Evolutionary conservation across 2,329 filamentous ascomycete species (phyloP).

Genomic region (Chaetoscypha palmicola): DNA sequence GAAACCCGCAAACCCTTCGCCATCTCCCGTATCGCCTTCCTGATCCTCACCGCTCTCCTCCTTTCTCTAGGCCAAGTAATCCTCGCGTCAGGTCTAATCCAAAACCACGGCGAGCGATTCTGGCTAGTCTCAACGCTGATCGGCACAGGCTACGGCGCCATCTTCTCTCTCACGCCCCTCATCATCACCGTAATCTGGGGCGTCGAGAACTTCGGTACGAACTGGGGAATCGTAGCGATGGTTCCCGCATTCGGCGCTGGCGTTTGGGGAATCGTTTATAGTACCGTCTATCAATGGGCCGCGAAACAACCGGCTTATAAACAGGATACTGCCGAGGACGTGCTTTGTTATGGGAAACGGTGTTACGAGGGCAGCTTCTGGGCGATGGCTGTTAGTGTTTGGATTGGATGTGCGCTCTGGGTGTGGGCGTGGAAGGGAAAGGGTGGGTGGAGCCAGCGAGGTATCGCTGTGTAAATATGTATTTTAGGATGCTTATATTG

Average conservation of each 20-base stretch:
- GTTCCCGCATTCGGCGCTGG: slow-evolving; percentile 82
- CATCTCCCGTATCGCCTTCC: slow-evolving; percentile 72
- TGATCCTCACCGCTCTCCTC: slow-evolving; percentile 66
- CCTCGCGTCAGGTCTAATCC: slow-evolving; percentile 68
- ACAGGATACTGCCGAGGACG: slow-evolving; percentile 37
- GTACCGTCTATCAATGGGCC: slow-evolving; percentile 66
- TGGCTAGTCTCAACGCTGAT: slow-evolving; percentile 79
- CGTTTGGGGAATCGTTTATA: slow-evolving; percentile 88
- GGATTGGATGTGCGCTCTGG: slow-evolving; percentile 66
- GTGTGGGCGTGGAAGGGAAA: slow-evolving; percentile 71
- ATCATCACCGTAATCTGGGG: slow-evolving; percentile 98
- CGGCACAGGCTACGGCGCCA: slow-evolving; percentile 85
- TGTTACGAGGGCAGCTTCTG: slow-evolving; percentile 83
- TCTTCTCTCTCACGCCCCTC: slow-evolving; percentile 84
- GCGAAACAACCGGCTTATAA: slow-evolving; percentile 40
- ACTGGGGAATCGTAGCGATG: slow-evolving; percentile 93
- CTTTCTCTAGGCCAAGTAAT: slow-evolving; percentile 70
- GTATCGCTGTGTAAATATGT: slow-evolving; percentile 54
- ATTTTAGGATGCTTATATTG: not conserved
- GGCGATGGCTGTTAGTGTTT: slow-evolving; percentile 76
- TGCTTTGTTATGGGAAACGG: slow-evolving; percentile 70
- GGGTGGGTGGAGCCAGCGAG: slow-evolving; percentile 67
- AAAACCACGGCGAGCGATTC: slow-evolving; percentile 71
- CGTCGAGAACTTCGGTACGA: slow-evolving; percentile 96
- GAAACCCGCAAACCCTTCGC: slow-evolving; percentile 36